Evolutionary conservation across 1,284 basidiomycete species (phyloP).

Genomic region (Boletellus deceptivus): DNA sequence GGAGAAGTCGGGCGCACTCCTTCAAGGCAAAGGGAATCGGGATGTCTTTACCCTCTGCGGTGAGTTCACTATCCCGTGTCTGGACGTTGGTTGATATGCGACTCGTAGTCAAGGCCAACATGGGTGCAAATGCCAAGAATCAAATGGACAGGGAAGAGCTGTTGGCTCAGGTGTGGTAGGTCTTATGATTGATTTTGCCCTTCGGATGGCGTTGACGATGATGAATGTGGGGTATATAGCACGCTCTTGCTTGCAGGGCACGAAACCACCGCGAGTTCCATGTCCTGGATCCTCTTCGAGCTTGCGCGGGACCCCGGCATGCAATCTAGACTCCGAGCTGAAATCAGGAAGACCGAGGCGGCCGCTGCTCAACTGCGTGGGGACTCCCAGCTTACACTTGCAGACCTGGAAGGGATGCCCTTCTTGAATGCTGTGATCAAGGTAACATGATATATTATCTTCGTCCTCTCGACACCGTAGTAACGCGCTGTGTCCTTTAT

Average conservation of each 20-base stretch:
- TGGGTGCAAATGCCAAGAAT: conserved; percentile 41
- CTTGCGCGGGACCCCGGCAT: conserved; percentile 38
- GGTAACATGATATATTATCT: conserved; percentile 24
- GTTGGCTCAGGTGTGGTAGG: conserved; percentile 50
- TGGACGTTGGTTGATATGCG: too few species aligned
- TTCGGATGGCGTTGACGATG: too few species aligned
- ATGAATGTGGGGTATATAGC: not conserved
- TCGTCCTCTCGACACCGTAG: too few species aligned
- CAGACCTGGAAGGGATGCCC: conserved; percentile 51
- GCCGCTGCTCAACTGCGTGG: conserved; percentile 35
- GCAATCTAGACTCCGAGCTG: conserved; percentile 41
- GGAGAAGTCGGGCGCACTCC: conserved; percentile 39
- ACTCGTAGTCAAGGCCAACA: conserved; percentile 50
- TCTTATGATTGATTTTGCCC: not conserved
- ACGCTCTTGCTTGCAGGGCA: conserved; percentile 46
- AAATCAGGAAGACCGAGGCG: conserved; percentile 37
- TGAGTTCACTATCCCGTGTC: conserved; percentile 12
- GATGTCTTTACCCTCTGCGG: conserved; percentile 45
- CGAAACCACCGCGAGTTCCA: conserved; percentile 47
- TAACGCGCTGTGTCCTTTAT: too few species aligned
- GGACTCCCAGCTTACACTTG: conserved; percentile 37
- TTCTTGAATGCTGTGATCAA: conserved; percentile 53
- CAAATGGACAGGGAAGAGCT: conserved; percentile 50
- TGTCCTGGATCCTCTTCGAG: conserved; percentile 42
- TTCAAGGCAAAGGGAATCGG: conserved; percentile 30